A percentile compares a stretch with the other conserved stretches of the same genome.
Evolutionary conservation across 306 rosid genomes (phyloP).

Genomic region (Fragaria vesca): DNA sequence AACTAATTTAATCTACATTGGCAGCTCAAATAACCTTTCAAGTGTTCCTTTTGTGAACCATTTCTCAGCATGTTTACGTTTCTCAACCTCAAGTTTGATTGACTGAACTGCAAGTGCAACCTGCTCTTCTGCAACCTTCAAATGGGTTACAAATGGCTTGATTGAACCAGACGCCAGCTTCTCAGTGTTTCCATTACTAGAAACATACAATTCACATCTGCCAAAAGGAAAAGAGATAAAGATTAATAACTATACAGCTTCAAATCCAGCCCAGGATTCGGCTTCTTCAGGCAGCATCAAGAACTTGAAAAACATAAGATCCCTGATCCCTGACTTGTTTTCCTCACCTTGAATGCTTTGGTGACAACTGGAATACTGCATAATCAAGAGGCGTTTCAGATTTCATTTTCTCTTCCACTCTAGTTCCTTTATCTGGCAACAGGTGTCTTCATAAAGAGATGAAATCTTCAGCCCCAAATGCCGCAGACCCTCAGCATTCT

Average conservation of each 20-base stretch:
- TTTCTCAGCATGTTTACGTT: slow-evolving; percentile 46
- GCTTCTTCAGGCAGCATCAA: slow-evolving; percentile 6
- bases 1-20: background rate
- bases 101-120: slow-evolving; percentile 63
- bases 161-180: slow-evolving; percentile 88
- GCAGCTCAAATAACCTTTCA: slow-evolving; percentile 62
- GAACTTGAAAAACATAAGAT: slow-evolving; percentile 19
- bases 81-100: slow-evolving; percentile 79
- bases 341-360: slow-evolving; percentile 76
- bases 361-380: slow-evolving; percentile 88
- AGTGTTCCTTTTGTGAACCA: slow-evolving; percentile 99
- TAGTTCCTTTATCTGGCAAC: slow-evolving; percentile 31
- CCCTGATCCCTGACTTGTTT: slow-evolving; percentile 12
- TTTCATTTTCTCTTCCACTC: slow-evolving; percentile 64
- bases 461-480: slow-evolving; percentile 21
- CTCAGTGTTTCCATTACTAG: slow-evolving; percentile 70
- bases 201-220: slow-evolving; percentile 89
- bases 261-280: background rate
- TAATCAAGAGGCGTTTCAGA: slow-evolving; percentile 84
- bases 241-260: slow-evolving; percentile 13
- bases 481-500: slow-evolving; percentile 23
- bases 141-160: slow-evolving; percentile 80
- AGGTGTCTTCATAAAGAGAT: slow-evolving; percentile 41
- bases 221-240: slow-evolving; percentile 15
- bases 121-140: slow-evolving; percentile 88